Percentiles rank a stretch among this genome's conserved stretches.
phyloP scores from a whole-genome alignment of 129 eudicot genomes.

The Sambucus nigra region DNA sequence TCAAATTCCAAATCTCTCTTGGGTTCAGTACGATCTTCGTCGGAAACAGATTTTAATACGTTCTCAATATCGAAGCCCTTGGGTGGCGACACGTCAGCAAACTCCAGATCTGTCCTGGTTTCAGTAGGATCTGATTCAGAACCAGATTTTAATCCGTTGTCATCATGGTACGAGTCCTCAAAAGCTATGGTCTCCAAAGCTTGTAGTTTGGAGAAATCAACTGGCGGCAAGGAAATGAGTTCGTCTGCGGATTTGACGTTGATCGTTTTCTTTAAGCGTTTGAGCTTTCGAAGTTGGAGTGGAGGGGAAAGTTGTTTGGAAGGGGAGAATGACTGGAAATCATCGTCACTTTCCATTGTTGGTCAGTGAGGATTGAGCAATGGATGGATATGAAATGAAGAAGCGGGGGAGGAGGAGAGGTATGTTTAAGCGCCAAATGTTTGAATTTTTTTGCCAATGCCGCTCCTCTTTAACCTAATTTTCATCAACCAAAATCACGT shows the following conservation, averaged over 20 bases:
- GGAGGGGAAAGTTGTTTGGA: slow-evolving; percentile 26
- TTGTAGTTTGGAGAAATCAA: slow-evolving; percentile 44
- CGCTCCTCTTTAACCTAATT: too few relatives aligned
- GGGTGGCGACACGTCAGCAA: neutral
- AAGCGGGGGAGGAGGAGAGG: too few relatives aligned
- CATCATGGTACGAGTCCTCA: slow-evolving; percentile 25
- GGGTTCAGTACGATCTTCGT: too few relatives aligned
- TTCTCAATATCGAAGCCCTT: neutral
- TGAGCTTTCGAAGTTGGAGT: slow-evolving; percentile 40
- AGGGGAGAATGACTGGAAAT: slow-evolving; percentile 41
- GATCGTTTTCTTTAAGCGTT: slow-evolving; percentile 46
- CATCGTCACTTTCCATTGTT: slow-evolving; percentile 73
- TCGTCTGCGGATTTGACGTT: slow-evolving; percentile 14
- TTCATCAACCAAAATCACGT: too few relatives aligned
- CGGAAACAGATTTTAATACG: too few relatives aligned
- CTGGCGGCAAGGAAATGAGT: slow-evolving; percentile 20
- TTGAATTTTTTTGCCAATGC: too few relatives aligned
- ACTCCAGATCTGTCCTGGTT: too few relatives aligned
- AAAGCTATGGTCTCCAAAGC: slow-evolving; percentile 13
- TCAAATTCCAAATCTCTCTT: too few relatives aligned
- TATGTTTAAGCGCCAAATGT: too few relatives aligned
- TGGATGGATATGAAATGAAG: slow-evolving; percentile 2
- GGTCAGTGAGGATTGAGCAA: neutral
- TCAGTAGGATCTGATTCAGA: neutral
- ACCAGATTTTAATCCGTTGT: slow-evolving; percentile 15